Conservation (phyloP, 140 eudicot species). For the Cichorium intybus region DNA sequence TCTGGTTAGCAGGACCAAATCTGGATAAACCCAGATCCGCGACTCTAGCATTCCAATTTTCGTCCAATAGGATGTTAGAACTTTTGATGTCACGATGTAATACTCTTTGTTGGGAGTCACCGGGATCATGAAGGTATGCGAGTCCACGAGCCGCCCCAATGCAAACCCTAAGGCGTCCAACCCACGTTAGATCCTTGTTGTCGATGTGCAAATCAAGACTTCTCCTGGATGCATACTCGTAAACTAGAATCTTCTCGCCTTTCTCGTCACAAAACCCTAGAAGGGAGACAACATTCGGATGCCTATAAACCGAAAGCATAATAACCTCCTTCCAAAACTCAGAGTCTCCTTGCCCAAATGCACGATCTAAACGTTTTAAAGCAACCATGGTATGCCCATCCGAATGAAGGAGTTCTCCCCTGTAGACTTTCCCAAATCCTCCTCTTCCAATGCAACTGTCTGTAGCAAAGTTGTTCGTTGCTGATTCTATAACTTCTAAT, state of each 20-base stretch:
- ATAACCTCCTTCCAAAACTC: slow-evolving; percentile 25
- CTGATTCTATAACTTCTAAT: slow-evolving; percentile 18
- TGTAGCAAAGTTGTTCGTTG: slow-evolving; percentile 4
- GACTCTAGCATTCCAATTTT: slow-evolving; percentile 1
- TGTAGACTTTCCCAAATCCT: slow-evolving; percentile 19
- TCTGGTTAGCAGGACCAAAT: too few species aligned
- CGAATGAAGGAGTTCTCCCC: slow-evolving; percentile 14
- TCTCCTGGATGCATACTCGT: neutral
- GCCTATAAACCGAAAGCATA: slow-evolving; percentile 1
- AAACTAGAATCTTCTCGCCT: slow-evolving; percentile 6
- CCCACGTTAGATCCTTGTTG: slow-evolving; percentile 1
- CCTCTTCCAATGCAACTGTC: slow-evolving; percentile 19
- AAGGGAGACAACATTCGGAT: slow-evolving; percentile 5
- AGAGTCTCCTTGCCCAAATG: slow-evolving; percentile 9
- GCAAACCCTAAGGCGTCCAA: slow-evolving; percentile 7
- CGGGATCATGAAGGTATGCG: neutral
- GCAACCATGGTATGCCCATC: neutral
- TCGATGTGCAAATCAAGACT: slow-evolving; percentile 8
- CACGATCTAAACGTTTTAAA: slow-evolving; percentile 15
- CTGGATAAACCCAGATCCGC: slow-evolving; percentile 3
- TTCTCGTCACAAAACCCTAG: slow-evolving; percentile 15
- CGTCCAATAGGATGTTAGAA: too few species aligned
- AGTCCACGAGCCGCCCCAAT: slow-evolving; percentile 12
- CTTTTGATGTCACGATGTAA: slow-evolving; percentile 11
- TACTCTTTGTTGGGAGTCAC: neutral